phyloP scores from a whole-genome alignment of 345 rosid genomes.

The Hibiscus trionum region DNA sequence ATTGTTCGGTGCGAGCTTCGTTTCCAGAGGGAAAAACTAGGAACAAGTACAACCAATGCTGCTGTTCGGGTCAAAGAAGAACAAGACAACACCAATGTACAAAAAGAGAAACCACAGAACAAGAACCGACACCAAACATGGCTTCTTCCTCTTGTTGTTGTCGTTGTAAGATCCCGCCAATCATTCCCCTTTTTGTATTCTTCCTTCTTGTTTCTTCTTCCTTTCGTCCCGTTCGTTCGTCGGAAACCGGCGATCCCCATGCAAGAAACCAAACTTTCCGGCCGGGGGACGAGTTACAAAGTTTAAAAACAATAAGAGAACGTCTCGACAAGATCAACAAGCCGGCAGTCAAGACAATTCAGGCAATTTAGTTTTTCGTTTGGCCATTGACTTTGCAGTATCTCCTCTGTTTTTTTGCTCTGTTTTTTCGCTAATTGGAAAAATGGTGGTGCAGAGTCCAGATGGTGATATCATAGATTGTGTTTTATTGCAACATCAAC shows the following conservation, averaged over 20 bases:
- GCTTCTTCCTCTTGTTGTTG: conserved; percentile 21
- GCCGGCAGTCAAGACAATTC: conserved; percentile 71
- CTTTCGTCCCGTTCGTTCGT: conserved; percentile 37
- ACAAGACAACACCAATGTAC: conserved; percentile 40
- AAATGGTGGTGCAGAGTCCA: conserved; percentile 49
- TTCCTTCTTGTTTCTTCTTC: conserved; percentile 43
- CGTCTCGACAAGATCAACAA: conserved; percentile 83
- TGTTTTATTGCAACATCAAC: conserved; percentile 67
- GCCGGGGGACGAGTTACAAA: conserved; percentile 49
- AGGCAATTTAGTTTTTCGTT: conserved; percentile 28
- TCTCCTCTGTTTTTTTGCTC: conserved; percentile 2
- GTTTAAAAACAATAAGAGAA: conserved; percentile 48
- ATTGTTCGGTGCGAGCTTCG: conserved; percentile 37
- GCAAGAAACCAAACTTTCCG: conserved; percentile 53
- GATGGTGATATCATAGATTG: conserved; percentile 89
- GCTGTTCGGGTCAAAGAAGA: conserved; percentile 43
- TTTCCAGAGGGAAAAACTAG: conserved; percentile 22
- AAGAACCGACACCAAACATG: conserved; percentile 24
- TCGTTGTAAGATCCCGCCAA: conserved; percentile 23
- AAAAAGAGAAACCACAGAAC: conserved; percentile 13
- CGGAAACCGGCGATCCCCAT: conserved; percentile 24
- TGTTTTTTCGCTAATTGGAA: conserved; percentile 1
- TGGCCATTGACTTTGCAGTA: background rate
- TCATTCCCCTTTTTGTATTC: conserved; percentile 31
- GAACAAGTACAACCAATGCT: conserved; percentile 14